A percentile compares a stretch with the other conserved stretches of the same genome.
Evolutionary conservation across 768 basidiomycete genomes (phyloP).

Genomic region (Termitomyces sp.): DNA sequence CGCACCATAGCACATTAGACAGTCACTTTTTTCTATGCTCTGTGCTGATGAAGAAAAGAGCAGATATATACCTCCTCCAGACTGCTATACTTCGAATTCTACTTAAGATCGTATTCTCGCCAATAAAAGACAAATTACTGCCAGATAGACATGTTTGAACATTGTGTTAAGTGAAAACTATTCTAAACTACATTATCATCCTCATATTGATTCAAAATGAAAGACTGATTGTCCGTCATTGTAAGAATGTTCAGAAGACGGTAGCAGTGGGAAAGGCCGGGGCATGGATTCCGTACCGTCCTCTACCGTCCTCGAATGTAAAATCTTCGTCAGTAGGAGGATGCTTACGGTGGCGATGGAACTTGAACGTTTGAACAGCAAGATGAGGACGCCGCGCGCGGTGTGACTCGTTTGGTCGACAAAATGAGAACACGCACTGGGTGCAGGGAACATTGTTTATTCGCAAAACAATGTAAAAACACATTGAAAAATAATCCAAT

Average conservation of each 20-base stretch:
- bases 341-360: conserved; percentile 28
- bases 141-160: neutral
- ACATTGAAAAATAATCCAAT: no score
- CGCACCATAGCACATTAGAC: neutral
- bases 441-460: no score
- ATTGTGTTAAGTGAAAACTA: neutral
- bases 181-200: neutral
- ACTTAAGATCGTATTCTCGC: neutral
- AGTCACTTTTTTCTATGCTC: no score
- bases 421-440: no score
- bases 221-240: neutral
- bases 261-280: neutral
- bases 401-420: no score
- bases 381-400: conserved; percentile 54
- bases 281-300: neutral
- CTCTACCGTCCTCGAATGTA: neutral
- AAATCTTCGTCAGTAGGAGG: conserved; percentile 10
- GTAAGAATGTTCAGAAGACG: neutral
- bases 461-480: no score
- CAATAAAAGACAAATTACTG: neutral
- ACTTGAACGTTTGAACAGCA: no score
- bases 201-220: no score
- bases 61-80: neutral
- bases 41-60: no score
- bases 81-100: neutral